Percentiles rank a stretch among this genome's conserved stretches.
These are phyloP conservation scores for Micractinium conductrix DNA, from an alignment of 139 green algal species.

Conservation along the genomic window DNA sequence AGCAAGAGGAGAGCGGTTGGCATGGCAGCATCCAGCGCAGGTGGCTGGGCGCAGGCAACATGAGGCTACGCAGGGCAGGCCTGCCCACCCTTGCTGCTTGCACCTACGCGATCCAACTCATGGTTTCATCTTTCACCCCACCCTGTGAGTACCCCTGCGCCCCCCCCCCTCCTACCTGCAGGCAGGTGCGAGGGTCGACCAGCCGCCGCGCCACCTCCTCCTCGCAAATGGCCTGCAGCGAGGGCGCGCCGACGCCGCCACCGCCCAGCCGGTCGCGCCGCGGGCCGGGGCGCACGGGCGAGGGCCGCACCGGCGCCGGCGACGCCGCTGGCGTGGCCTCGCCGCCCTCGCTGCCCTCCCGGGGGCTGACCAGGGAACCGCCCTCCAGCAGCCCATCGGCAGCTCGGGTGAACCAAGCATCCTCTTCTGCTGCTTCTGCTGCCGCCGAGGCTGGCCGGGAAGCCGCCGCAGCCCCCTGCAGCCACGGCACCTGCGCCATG, in stretches of 20 bases:
- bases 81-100: too few relatives aligned
- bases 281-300: not conserved
- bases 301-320: not conserved
- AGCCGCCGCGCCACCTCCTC: slow-evolving; percentile 65
- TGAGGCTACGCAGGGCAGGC: too few relatives aligned
- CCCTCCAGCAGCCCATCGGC: not conserved
- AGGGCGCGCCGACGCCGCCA: slow-evolving; percentile 30
- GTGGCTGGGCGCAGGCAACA: too few relatives aligned
- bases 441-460: not conserved
- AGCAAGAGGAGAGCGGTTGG: not conserved
- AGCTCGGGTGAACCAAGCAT: not conserved
- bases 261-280: not conserved
- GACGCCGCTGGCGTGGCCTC: too few relatives aligned
- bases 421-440: slow-evolving; percentile 9
- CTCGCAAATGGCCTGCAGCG: slow-evolving; percentile 81
- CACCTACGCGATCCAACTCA: too few relatives aligned
- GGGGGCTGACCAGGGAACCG: not conserved
- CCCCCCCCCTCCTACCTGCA: too few relatives aligned
- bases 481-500: slow-evolving; percentile 27
- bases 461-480: not conserved
- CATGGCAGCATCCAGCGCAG: too few relatives aligned
- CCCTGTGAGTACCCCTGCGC: too few relatives aligned
- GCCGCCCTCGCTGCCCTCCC: too few relatives aligned
- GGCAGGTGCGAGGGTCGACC: slow-evolving; percentile 80
- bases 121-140: too few relatives aligned